Conservation (phyloP, 1,284 basidiomycete genomes). For the Rhodotorula sp. region DNA sequence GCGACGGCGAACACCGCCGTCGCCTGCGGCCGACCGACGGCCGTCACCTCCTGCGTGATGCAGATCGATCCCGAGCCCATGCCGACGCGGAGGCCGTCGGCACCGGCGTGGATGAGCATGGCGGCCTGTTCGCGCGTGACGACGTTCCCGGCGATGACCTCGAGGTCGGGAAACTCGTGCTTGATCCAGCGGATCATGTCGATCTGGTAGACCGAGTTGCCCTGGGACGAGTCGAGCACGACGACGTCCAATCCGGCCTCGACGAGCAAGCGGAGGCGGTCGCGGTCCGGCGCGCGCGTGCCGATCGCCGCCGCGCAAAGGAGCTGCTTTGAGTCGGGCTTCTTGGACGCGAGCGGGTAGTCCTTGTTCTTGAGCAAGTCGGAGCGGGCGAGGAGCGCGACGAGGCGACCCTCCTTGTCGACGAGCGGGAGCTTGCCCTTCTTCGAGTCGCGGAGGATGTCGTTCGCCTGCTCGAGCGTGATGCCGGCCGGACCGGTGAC, state of each 20-base stretch:
- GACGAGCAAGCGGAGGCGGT: slow-evolving; percentile 79
- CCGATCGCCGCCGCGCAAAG: slow-evolving; percentile 97
- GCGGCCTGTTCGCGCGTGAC: slow-evolving; percentile 98
- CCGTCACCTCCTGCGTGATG: slow-evolving; percentile 99
- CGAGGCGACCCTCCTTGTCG: slow-evolving; percentile 69
- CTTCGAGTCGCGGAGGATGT: slow-evolving; percentile 91
- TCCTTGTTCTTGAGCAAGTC: slow-evolving; percentile 98
- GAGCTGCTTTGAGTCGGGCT: slow-evolving; percentile 88
- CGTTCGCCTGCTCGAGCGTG: slow-evolving; percentile 88
- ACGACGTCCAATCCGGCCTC: slow-evolving; percentile 96
- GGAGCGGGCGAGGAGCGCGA: slow-evolving; percentile 87
- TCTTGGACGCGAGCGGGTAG: slow-evolving; percentile 92
- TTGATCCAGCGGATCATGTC: slow-evolving; percentile 98
- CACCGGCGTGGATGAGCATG: slow-evolving; percentile 86
- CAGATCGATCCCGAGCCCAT: slow-evolving; percentile 99
- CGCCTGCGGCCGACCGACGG: slow-evolving; percentile 96
- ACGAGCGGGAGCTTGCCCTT: slow-evolving; percentile 96
- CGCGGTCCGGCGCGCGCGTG: slow-evolving; percentile 83
- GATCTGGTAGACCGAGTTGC: slow-evolving; percentile 90
- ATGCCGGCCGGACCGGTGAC: slow-evolving; percentile 81
- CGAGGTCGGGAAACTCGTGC: slow-evolving; percentile 72
- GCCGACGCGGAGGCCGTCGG: slow-evolving; percentile 88
- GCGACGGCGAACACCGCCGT: slow-evolving; percentile 93
- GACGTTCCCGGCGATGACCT: slow-evolving; percentile 96
- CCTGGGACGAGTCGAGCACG: slow-evolving; percentile 93